Conservation (phyloP, 176 grass and related monocot genomes). For the Dactylis glomerata region DNA sequence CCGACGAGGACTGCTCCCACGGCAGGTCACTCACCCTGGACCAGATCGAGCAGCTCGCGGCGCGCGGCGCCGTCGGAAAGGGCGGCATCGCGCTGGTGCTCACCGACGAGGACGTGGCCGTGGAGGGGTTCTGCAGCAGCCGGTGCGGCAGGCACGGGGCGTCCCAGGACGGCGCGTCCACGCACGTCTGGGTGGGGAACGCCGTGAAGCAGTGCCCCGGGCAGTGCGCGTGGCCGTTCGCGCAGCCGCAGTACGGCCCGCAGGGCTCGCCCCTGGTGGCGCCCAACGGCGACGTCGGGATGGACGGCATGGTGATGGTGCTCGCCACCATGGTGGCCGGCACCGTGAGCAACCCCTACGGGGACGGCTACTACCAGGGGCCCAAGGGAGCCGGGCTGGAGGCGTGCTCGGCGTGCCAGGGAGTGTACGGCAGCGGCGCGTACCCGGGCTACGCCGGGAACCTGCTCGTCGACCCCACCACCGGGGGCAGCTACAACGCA, state of each 20-base stretch:
- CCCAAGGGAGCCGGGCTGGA: conserved; percentile 39
- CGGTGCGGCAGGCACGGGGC: conserved; percentile 52
- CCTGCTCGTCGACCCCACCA: conserved; percentile 44
- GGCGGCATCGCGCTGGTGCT: conserved; percentile 40
- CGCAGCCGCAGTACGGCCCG: conserved; percentile 56
- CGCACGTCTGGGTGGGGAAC: conserved; percentile 52
- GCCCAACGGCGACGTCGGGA: conserved; percentile 51
- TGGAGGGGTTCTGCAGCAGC: conserved; percentile 64
- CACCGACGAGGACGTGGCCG: conserved; percentile 37
- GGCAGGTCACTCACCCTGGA: conserved; percentile 38
- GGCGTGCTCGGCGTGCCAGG: conserved; percentile 53
- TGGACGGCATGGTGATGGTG: conserved; percentile 59
- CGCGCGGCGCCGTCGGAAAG: not conserved
- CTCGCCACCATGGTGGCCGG: conserved; percentile 53
- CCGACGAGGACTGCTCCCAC: conserved; percentile 40
- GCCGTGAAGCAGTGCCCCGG: conserved; percentile 52
- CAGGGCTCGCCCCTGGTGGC: conserved; percentile 44
- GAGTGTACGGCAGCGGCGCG: conserved; percentile 48
- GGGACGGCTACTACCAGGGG: conserved; percentile 61
- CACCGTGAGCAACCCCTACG: conserved; percentile 53
- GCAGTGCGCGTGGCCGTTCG: conserved; percentile 66
- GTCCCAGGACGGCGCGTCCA: not conserved
- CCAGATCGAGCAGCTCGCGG: conserved; percentile 47
- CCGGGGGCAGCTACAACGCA: conserved; percentile 57
- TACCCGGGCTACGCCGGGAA: conserved; percentile 57